Conservation (phyloP, 305 asterid genomes). For the Rubia occidens region DNA sequence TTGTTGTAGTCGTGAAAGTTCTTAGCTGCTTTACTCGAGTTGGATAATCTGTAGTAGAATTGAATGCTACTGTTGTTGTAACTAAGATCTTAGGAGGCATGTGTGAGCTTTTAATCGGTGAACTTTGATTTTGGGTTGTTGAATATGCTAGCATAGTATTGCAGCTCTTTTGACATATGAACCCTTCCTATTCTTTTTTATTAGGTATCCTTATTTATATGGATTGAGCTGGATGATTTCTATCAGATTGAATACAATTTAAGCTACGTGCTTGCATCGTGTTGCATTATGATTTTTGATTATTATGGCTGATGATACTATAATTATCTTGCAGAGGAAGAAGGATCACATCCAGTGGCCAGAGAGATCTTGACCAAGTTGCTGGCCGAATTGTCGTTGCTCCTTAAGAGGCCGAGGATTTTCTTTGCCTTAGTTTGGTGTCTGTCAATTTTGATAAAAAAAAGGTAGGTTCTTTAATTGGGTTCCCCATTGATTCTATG, state of each 20-base stretch:
- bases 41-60: background rate
- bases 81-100: background rate
- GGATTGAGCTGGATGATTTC: background rate
- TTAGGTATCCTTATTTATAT: background rate
- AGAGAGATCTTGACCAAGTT: conserved; percentile 35
- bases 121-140: background rate
- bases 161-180: background rate
- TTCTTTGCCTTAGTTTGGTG: background rate
- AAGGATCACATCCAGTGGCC: conserved; percentile 32
- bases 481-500: no score
- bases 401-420: conserved; percentile 7
- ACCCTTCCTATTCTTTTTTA: background rate
- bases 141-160: background rate
- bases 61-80: background rate
- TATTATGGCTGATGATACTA: background rate
- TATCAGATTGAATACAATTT: background rate
- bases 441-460: conserved; percentile 17
- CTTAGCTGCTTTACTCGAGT: background rate
- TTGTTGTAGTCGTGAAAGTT: background rate
- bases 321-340: conserved; percentile 26
- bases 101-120: background rate
- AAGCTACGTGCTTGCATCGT: background rate
- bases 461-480: conserved; percentile 8
- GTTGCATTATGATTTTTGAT: background rate
- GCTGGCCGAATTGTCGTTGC: conserved; percentile 26